Evolutionary conservation across 2,329 filamentous ascomycete genomes (phyloP).

Genomic region (Microascus cirrosus): DNA sequence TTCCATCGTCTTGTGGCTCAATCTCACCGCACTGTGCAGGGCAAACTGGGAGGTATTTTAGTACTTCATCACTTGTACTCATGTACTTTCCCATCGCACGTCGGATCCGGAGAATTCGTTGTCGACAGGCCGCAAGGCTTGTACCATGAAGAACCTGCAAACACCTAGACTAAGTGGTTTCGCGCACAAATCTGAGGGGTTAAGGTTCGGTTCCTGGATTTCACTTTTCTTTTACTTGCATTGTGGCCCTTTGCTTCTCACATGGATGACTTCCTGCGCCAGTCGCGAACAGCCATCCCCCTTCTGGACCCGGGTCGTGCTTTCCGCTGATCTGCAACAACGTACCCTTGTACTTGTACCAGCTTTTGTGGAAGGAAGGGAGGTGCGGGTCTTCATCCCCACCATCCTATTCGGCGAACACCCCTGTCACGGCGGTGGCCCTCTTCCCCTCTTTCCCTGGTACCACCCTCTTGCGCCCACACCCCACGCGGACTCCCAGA

Average conservation of each 20-base stretch:
- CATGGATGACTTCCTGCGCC: neutral
- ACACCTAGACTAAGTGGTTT: neutral
- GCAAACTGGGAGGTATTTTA: neutral
- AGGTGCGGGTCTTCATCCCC: neutral
- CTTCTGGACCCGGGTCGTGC: neutral
- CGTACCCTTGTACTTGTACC: neutral
- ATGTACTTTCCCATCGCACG: neutral
- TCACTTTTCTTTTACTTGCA: neutral
- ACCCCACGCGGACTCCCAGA: neutral
- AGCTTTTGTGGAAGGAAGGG: neutral
- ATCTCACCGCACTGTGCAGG: neutral
- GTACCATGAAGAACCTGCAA: neutral
- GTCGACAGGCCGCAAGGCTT: too few relatives aligned
- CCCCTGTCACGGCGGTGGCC: slow-evolving; percentile 3
- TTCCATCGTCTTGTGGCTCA: neutral
- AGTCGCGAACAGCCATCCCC: neutral
- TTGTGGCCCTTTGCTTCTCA: neutral
- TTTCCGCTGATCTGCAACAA: neutral
- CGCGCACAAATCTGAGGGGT: neutral
- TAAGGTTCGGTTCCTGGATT: neutral
- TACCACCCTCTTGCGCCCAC: slow-evolving; percentile 3
- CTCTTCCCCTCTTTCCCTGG: neutral
- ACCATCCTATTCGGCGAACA: slow-evolving; percentile 3
- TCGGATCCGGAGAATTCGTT: too few relatives aligned
- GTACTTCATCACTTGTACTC: neutral